Conservation (phyloP, 257 asterid species). For the Petunia axillaris region DNA sequence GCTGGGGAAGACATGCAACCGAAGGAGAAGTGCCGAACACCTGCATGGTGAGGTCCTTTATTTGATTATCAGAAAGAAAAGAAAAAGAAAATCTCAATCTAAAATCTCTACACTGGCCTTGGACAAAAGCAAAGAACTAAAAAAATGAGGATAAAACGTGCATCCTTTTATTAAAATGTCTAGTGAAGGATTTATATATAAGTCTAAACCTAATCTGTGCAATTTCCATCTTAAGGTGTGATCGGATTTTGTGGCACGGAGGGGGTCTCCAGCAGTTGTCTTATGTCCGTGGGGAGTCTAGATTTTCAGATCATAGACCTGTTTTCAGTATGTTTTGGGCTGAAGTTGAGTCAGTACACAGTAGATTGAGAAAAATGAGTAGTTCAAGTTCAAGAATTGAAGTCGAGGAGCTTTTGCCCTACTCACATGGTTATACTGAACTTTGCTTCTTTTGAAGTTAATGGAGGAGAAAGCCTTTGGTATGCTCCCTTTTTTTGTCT, state of each 20-base stretch:
- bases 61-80: not conserved
- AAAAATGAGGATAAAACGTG: not conserved
- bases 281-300: constrained; percentile 36
- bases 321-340: constrained; percentile 30
- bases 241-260: constrained; percentile 37
- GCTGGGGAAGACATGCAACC: constrained; percentile 37
- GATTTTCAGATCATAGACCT: constrained; percentile 38
- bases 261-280: constrained; percentile 34
- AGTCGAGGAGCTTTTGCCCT: constrained; percentile 37
- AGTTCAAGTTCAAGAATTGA: constrained; percentile 36
- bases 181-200: not conserved
- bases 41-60: constrained; percentile 38
- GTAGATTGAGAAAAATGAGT: constrained; percentile 28
- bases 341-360: constrained; percentile 29
- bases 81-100: not conserved
- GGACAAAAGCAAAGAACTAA: not conserved
- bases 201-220: constrained; percentile 2
- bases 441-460: constrained; percentile 78
- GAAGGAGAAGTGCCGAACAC: constrained; percentile 42
- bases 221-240: constrained; percentile 33
- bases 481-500: constrained; percentile 29
- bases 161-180: not conserved
- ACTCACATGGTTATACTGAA: constrained; percentile 68
- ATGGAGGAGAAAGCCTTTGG: constrained; percentile 31
- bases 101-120: not conserved